Base-by-base conservation (phyloP, 148 eudicot species). In the Spergularia bocconei region DNA sequence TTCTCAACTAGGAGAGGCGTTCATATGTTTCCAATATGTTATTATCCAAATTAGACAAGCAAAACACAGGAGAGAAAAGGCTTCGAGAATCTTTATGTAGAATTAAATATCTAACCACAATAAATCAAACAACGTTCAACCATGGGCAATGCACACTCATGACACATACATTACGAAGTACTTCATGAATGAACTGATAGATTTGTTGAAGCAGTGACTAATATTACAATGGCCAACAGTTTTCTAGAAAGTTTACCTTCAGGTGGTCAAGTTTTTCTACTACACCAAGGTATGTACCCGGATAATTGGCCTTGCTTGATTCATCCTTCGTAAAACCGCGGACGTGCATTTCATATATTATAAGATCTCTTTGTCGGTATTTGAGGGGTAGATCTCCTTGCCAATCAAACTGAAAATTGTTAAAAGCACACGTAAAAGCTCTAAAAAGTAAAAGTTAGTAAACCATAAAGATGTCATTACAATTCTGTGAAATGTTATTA, bases 301-400 rank as follows among this genome's bases (percentile, higher is more conserved):
- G 96, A 80, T 73, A 83, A 63, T 83, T 75, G 33, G 89, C 69
- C 64, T 56, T 74, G 81, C 99, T 92, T 61, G 98, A 92, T 72
- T 92, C 91, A 69, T 95, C 93, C 79, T 70, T 92, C 54, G 99
- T 95, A 83, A 88, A 95, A 59, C 98, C 99, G 79, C 99, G 99
- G 72, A 95, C 91, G 84, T 95, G 98, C 98, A 92, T 87, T 87
- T 95, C 99, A 83, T 95, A 92, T 58, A 95, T 86, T 47, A 95
- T 84, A 70, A 89, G 93, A 82, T 95, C 93, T 67, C 85, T 86
- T 79, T 92, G 98, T 39, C 89, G 89, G 77, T 67, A 78, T 75
- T 86, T 80, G 79, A 92, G 83, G 23, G 96, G 98, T 78, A 95
- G 75, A 84, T 95, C 99, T 65, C 99, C 98, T 87, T 92, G 92